phyloP scores from a whole-genome alignment of 805 yeast genomes.

The Debaryomyces prosopidis region DNA sequence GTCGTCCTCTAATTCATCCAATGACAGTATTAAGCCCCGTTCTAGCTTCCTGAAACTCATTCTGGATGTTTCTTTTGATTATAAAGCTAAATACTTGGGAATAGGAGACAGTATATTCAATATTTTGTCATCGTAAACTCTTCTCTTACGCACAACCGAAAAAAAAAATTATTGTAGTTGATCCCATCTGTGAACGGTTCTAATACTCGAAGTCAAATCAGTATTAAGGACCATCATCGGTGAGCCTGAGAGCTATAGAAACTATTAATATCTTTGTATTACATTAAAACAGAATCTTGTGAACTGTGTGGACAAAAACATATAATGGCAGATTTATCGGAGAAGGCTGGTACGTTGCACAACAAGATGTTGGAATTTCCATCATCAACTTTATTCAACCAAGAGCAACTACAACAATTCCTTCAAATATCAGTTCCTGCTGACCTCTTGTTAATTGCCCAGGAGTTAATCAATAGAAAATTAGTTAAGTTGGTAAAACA shows the following conservation, averaged over 20 bases:
- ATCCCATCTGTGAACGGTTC: neutral
- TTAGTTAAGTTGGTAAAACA: constrained; percentile 68
- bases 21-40: neutral
- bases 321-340: constrained; percentile 27
- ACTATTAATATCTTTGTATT: too few relatives aligned
- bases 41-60: neutral
- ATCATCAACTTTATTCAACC: constrained; percentile 56
- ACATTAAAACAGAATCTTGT: too few relatives aligned
- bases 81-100: neutral
- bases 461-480: constrained; percentile 55
- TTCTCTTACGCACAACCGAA: neutral
- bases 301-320: neutral
- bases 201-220: too few relatives aligned
- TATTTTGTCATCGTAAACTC: neutral
- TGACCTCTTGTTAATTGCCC: constrained; percentile 50
- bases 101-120: neutral
- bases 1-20: neutral
- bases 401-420: constrained; percentile 62
- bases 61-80: neutral
- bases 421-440: constrained; percentile 42
- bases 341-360: constrained; percentile 60
- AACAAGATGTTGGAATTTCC: constrained; percentile 57
- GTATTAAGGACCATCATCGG: too few relatives aligned
- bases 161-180: neutral
- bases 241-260: too few relatives aligned